A percentile compares a stretch with the other conserved stretches of the same genome.
Conservation (phyloP, 352 stramenopile genomes). For the Globisporangium perplexum region DNA sequence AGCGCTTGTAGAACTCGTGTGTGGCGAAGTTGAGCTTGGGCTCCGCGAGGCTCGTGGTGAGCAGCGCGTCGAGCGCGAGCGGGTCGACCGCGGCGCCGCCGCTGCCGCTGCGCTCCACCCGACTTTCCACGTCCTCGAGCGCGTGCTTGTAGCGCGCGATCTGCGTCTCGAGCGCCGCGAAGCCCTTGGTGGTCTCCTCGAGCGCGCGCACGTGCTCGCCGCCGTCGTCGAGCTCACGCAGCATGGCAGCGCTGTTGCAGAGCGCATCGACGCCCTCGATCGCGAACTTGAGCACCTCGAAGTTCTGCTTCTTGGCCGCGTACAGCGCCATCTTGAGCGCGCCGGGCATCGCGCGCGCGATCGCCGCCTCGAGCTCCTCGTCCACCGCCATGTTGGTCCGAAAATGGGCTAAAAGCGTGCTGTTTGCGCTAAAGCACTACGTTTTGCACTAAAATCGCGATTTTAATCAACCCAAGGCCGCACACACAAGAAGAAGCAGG, state of each 20-base stretch:
- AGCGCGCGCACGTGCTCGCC: conserved; percentile 43
- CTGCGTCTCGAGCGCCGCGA: conserved; percentile 56
- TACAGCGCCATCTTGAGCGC: conserved; percentile 77
- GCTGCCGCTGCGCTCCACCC: conserved; percentile 28
- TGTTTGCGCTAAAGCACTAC: not conserved
- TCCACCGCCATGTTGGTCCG: conserved; percentile 22
- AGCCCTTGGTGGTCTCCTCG: conserved; percentile 67
- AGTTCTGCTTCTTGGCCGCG: conserved; percentile 64
- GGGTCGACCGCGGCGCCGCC: conserved; percentile 26
- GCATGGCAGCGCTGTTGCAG: conserved; percentile 53
- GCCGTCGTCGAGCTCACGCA: conserved; percentile 55
- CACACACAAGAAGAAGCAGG: conserved; percentile 9
- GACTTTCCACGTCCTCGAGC: conserved; percentile 52
- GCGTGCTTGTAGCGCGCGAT: conserved; percentile 62
- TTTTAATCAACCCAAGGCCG: too few relatives aligned
- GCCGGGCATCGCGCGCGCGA: conserved; percentile 53
- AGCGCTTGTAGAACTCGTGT: conserved; percentile 76
- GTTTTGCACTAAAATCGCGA: not conserved
- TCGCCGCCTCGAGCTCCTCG: conserved; percentile 49
- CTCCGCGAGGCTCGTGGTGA: conserved; percentile 39
- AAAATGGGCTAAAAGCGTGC: not conserved
- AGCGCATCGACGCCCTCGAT: conserved; percentile 66
- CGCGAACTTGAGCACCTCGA: conserved; percentile 69
- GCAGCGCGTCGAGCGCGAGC: conserved; percentile 55
- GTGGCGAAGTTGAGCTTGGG: conserved; percentile 53